These are phyloP conservation scores for Yamadazyma dushanensis DNA, from an alignment of 1,139 yeast species.

Conservation along the genomic window DNA sequence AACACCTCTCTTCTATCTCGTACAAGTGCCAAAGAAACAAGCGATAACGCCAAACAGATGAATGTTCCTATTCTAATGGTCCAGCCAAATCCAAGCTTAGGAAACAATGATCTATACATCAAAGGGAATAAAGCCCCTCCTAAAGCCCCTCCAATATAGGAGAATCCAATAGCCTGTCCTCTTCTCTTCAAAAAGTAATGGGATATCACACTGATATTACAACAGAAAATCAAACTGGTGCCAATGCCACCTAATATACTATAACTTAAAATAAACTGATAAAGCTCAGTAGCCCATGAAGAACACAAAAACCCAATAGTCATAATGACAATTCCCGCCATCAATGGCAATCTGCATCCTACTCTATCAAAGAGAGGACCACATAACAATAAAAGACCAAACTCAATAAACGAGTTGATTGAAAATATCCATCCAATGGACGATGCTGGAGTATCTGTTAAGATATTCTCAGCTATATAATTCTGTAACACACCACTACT, in stretches of 20 bases:
- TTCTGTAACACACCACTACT: slow-evolving; percentile 34
- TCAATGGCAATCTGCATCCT: slow-evolving; percentile 52
- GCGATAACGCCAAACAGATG: slow-evolving; percentile 39
- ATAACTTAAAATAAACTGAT: slow-evolving; percentile 63
- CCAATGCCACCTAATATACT: slow-evolving; percentile 59
- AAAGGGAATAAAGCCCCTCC: slow-evolving; percentile 66
- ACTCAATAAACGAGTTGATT: slow-evolving; percentile 28
- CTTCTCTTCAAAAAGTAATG: slow-evolving; percentile 62
- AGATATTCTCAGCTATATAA: slow-evolving; percentile 21
- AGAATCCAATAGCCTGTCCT: slow-evolving; percentile 57
- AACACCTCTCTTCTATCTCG: slow-evolving; percentile 33
- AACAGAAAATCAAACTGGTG: slow-evolving; percentile 57
- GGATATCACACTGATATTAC: slow-evolving; percentile 57
- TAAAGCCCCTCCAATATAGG: slow-evolving; percentile 62
- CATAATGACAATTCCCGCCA: slow-evolving; percentile 46
- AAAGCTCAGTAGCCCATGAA: slow-evolving; percentile 51
- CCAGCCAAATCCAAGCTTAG: slow-evolving; percentile 59
- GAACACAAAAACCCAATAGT: slow-evolving; percentile 51
- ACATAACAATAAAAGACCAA: slow-evolving; percentile 56
- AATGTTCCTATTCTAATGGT: slow-evolving; percentile 58
- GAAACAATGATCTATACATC: slow-evolving; percentile 49
- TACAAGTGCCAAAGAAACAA: slow-evolving; percentile 39
- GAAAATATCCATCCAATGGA: slow-evolving; percentile 37
- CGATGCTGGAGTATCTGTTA: slow-evolving; percentile 20
- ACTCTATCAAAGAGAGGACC: slow-evolving; percentile 54